phyloP scores from a whole-genome alignment of 805 yeast genomes.

The Myxozyma neotropica region DNA sequence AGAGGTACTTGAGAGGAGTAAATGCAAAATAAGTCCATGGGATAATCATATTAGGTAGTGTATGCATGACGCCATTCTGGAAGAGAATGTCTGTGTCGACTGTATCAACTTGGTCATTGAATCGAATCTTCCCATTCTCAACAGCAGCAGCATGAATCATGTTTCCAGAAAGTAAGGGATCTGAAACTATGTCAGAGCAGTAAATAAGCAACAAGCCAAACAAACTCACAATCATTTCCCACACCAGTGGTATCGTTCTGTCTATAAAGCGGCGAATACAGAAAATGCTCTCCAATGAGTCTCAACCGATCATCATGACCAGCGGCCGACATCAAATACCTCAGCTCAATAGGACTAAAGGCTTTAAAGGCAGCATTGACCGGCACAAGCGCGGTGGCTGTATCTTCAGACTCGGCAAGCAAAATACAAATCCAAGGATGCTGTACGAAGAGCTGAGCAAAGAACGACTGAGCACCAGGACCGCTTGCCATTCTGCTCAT shows the following conservation, averaged over 20 bases:
- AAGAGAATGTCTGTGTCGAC: conserved; percentile 21
- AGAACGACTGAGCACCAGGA: background rate
- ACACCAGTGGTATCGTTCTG: conserved; percentile 28
- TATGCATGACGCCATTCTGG: conserved; percentile 32
- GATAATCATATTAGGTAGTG: conserved; percentile 20
- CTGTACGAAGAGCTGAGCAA: conserved; percentile 11
- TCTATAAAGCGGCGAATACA: conserved; percentile 26
- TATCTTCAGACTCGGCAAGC: conserved; percentile 15
- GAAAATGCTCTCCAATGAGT: conserved; percentile 26
- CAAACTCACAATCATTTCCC: conserved; percentile 23
- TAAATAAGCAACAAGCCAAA: background rate
- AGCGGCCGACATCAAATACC: conserved; percentile 23
- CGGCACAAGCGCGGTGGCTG: conserved; percentile 33
- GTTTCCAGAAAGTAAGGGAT: conserved; percentile 21
- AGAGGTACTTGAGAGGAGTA: conserved; percentile 28
- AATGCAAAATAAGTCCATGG: conserved; percentile 25
- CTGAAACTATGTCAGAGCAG: background rate
- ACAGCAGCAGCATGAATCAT: conserved; percentile 11
- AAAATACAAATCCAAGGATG: conserved; percentile 27
- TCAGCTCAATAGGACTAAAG: conserved; percentile 25
- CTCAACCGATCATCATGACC: conserved; percentile 28
- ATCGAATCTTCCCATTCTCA: conserved; percentile 9
- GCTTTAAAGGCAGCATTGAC: conserved; percentile 24
- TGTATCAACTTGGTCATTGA: conserved; percentile 20
- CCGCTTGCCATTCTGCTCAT: background rate